Conservation (phyloP, 1,284 basidiomycete genomes). For the Rhodotorula mucilaginosa region DNA sequence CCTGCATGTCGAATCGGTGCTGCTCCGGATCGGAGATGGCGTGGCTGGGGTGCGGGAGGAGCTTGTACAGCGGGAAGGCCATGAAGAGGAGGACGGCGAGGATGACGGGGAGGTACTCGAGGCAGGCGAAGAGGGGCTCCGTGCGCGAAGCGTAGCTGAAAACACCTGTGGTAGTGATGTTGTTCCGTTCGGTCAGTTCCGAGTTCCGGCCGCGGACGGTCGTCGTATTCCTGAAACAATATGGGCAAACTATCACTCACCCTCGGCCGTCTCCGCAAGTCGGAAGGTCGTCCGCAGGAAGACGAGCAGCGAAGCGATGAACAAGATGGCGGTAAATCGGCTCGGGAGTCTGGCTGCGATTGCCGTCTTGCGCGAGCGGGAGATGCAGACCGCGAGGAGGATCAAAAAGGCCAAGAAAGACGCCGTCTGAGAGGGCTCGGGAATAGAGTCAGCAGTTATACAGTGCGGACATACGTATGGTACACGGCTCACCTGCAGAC, state of each 20-base stretch:
- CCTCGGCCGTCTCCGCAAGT: slow-evolving; percentile 52
- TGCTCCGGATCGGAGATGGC: background rate
- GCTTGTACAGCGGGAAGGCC: slow-evolving; percentile 25
- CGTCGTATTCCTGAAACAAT: no score
- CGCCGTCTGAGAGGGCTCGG: slow-evolving; percentile 42
- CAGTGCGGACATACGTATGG: no score
- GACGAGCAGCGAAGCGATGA: slow-evolving; percentile 45
- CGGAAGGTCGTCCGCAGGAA: slow-evolving; percentile 51
- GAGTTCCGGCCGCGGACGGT: no score
- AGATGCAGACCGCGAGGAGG: slow-evolving; percentile 42
- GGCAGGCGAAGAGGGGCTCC: slow-evolving; percentile 49
- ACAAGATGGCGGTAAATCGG: slow-evolving; percentile 44
- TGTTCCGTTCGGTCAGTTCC: no score
- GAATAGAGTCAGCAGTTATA: background rate
- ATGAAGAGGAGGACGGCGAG: slow-evolving; percentile 48
- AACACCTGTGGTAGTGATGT: slow-evolving; percentile 40
- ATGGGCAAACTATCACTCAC: slow-evolving; percentile 39
- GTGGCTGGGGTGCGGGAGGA: slow-evolving; percentile 7
- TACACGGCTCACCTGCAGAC: slow-evolving; percentile 45
- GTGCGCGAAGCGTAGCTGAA: slow-evolving; percentile 47
- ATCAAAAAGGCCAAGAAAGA: slow-evolving; percentile 49
- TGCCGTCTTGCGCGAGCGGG: slow-evolving; percentile 19
- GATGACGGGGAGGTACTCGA: slow-evolving; percentile 51
- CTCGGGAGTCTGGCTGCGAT: slow-evolving; percentile 27
- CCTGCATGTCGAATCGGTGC: background rate